Base-by-base conservation (phyloP, 108 stramenopile genomes). In the Nannochloropsis gaditana region DNA sequence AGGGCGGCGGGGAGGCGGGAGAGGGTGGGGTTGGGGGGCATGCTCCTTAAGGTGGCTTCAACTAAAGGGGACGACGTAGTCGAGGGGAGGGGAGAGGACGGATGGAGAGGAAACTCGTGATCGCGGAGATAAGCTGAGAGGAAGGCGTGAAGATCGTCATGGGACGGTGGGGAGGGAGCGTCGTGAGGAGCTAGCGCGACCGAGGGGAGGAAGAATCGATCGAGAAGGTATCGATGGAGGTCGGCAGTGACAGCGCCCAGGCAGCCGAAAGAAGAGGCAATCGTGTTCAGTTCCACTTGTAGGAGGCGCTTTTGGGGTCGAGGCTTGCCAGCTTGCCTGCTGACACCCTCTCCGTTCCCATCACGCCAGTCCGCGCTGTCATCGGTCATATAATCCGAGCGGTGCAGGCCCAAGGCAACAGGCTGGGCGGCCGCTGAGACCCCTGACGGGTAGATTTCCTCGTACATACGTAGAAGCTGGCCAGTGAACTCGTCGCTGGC, bases 211-310 rank as follows among this genome's bases (percentile, higher is more conserved):
- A 96, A 59, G 79, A 88, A 88, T 41, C 87, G 87, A 43, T 59
- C 45, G 41, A 88, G 84, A 17, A 88, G 41, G 45, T 88, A 84
- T 42, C 87, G 84, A 41, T 88, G 87, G 44, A 88, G n/a, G 41
- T 45, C 43, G 9, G 87, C 31, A 21, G 82, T 82, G 31, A 82
- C 41, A 41, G 92, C 73, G 81, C 82, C 83, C 84, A 73, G 94
- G 82, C 87, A 84, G 47, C 45, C 97, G 87, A 99, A 99, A 43
- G 95, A 96, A 9, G 96, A 92, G 9, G 98, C 97, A 85, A 99
- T 96, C 9, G 98, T 99, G 87, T 99, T 99, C 45, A 99, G 89
- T 91, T 99, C 98, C 79, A 99, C 96, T 87, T 99, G 97, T 45
- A 91, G 45, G 9, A 45, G 6, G 5, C n/a, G 83, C 43, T 21